Conservation (phyloP, 2,329 filamentous ascomycete genomes). For the Lomentospora prolificans region DNA sequence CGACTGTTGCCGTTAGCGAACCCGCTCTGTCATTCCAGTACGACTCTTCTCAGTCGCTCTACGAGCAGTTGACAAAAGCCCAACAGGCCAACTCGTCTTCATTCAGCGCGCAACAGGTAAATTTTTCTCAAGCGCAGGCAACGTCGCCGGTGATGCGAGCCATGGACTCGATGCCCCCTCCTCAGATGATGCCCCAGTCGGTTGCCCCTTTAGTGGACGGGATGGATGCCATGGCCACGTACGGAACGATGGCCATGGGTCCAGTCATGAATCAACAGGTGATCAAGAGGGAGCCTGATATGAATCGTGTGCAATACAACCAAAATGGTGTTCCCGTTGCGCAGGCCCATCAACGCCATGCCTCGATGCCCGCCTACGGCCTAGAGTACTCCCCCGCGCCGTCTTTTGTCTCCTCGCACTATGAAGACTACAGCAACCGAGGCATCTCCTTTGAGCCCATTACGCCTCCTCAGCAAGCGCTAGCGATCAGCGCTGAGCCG, state of each 20-base stretch:
- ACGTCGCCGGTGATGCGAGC: conserved; percentile 83
- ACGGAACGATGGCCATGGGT: conserved; percentile 61
- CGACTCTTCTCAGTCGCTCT: conserved; percentile 96
- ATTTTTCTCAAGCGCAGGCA: conserved; percentile 66
- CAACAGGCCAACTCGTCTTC: conserved; percentile 98
- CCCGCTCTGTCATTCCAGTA: conserved; percentile 97
- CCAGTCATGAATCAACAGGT: conserved; percentile 60
- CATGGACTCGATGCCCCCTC: conserved; percentile 89
- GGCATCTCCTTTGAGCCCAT: conserved; percentile 95
- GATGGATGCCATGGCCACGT: conserved; percentile 65
- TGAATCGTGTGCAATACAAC: conserved; percentile 74
- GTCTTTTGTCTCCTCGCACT: conserved; percentile 97
- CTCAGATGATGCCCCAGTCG: conserved; percentile 61
- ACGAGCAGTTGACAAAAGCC: conserved; percentile 98
- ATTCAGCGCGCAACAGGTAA: conserved; percentile 67
- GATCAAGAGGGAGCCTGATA: conserved; percentile 86
- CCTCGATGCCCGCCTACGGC: conserved; percentile 92
- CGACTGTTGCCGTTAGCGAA: conserved; percentile 92
- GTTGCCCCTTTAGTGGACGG: conserved; percentile 48
- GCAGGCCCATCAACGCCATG: conserved; percentile 81
- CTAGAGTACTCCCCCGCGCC: conserved; percentile 97
- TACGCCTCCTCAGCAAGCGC: conserved; percentile 84
- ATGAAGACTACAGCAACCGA: conserved; percentile 94
- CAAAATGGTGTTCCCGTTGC: conserved; percentile 80
- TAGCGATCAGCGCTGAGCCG: conserved; percentile 74